A percentile compares a stretch with the other conserved stretches of the same genome.
Evolutionary conservation across 345 rosid genomes (phyloP).

Genomic region (Gossypium arboreum): DNA sequence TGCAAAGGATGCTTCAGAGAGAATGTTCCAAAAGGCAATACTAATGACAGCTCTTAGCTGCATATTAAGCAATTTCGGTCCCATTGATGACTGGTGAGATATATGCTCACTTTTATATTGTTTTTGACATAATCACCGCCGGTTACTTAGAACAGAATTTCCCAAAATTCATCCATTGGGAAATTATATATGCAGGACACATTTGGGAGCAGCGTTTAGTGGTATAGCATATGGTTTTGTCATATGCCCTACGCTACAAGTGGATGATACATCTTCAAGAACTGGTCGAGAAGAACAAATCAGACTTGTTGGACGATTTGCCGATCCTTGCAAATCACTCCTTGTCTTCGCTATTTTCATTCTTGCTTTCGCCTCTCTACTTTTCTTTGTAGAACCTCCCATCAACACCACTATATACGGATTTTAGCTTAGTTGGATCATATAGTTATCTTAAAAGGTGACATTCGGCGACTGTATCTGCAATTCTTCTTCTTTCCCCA

Average conservation of each 20-base stretch:
- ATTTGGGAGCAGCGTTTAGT: constrained; percentile 60
- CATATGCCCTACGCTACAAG: constrained; percentile 56
- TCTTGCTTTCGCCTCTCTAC: constrained; percentile 39
- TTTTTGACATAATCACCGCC: not conserved
- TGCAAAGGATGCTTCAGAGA: constrained; percentile 45
- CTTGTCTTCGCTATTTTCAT: constrained; percentile 41
- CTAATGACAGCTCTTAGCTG: constrained; percentile 56
- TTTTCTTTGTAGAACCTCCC: constrained; percentile 56
- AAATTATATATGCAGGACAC: constrained; percentile 47
- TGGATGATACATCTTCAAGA: constrained; percentile 48
- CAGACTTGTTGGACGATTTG: constrained; percentile 34
- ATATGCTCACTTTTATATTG: not conserved
- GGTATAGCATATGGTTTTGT: constrained; percentile 63
- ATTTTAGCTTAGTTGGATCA: not conserved
- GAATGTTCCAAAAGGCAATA: constrained; percentile 69
- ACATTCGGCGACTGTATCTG: not conserved
- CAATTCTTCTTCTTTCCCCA: not conserved
- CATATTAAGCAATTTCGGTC: constrained; percentile 71
- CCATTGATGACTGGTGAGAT: constrained; percentile 75
- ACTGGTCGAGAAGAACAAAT: constrained; percentile 52
- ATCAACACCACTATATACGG: constrained; percentile 11
- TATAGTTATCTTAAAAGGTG: not conserved
- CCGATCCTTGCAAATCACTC: constrained; percentile 62
- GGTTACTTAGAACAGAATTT: not conserved
- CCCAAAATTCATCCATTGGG: not conserved